These are phyloP conservation scores for Fraxinus paxiana DNA, from an alignment of 305 asterid species.

Conservation along the genomic window DNA sequence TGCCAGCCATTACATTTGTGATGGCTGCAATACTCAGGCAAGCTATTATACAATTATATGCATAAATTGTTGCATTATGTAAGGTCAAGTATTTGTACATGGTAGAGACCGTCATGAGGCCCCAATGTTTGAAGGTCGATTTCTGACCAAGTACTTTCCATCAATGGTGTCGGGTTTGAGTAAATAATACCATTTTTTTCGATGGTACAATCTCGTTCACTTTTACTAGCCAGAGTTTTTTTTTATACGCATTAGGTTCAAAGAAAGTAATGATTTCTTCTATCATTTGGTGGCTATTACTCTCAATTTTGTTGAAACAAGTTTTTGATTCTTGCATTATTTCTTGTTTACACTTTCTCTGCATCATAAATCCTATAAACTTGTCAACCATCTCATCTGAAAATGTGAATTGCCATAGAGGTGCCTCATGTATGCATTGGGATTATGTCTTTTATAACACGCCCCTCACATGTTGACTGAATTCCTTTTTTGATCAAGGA, in stretches of 20 bases:
- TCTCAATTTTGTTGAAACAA: too few species aligned
- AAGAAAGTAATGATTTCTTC: not conserved
- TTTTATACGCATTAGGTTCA: not conserved
- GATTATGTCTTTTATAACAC: not conserved
- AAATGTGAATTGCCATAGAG: not conserved
- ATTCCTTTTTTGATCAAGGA: too few species aligned
- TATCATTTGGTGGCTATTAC: not conserved
- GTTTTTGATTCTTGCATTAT: too few species aligned
- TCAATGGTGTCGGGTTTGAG: not conserved
- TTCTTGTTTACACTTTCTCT: too few species aligned
- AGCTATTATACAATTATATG: not conserved
- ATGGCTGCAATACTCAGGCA: constrained; percentile 77
- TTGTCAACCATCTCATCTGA: too few species aligned
- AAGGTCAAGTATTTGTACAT: not conserved
- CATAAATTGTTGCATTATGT: not conserved
- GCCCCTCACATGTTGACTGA: not conserved
- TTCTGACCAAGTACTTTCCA: not conserved
- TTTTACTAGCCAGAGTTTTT: not conserved
- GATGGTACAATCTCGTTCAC: not conserved
- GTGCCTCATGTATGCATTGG: not conserved
- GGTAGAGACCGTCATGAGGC: not conserved
- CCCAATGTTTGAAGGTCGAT: not conserved
- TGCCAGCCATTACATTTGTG: constrained; percentile 13
- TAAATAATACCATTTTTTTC: not conserved
- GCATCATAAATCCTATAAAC: too few species aligned